Conservation (phyloP, 495 filamentous ascomycete species). For the Trichoderma asperelloides region DNA sequence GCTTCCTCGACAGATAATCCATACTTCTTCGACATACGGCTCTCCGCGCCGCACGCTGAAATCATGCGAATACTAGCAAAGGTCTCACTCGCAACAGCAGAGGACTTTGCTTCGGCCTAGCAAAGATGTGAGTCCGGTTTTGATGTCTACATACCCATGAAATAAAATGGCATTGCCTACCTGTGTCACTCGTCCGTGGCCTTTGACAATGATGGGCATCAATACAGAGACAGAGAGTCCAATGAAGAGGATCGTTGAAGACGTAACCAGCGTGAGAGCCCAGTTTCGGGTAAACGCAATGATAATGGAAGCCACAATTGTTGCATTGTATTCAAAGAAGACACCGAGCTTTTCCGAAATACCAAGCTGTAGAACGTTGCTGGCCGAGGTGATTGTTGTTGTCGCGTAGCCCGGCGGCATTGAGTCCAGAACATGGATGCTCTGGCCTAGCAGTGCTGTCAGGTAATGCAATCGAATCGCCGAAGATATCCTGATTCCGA, state of each 20-base stretch:
- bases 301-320: constrained; percentile 40
- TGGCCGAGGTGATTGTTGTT: constrained; percentile 53
- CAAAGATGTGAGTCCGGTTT: constrained; percentile 33
- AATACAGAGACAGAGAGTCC: constrained; percentile 44
- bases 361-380: constrained; percentile 56
- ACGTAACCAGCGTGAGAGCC: constrained; percentile 49
- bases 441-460: constrained; percentile 41
- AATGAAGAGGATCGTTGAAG: constrained; percentile 47
- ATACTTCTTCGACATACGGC: constrained; percentile 44
- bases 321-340: constrained; percentile 44
- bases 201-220: constrained; percentile 48
- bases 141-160: constrained; percentile 29
- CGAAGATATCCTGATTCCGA: constrained; percentile 46
- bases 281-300: constrained; percentile 50
- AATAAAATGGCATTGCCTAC: constrained; percentile 11
- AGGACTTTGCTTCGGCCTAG: constrained; percentile 50
- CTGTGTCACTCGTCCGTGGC: constrained; percentile 22
- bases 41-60: constrained; percentile 54
- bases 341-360: constrained; percentile 54
- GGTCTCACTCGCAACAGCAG: constrained; percentile 50
- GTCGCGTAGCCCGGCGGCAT: constrained; percentile 45
- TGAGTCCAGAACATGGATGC: constrained; percentile 45
- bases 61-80: constrained; percentile 50
- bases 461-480: constrained; percentile 44
- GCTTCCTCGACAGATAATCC: constrained; percentile 48